A percentile compares a stretch with the other conserved stretches of the same genome.
These are phyloP conservation scores for Porcisia hertigi DNA, from an alignment of 208 protist species.

Conservation along the genomic window DNA sequence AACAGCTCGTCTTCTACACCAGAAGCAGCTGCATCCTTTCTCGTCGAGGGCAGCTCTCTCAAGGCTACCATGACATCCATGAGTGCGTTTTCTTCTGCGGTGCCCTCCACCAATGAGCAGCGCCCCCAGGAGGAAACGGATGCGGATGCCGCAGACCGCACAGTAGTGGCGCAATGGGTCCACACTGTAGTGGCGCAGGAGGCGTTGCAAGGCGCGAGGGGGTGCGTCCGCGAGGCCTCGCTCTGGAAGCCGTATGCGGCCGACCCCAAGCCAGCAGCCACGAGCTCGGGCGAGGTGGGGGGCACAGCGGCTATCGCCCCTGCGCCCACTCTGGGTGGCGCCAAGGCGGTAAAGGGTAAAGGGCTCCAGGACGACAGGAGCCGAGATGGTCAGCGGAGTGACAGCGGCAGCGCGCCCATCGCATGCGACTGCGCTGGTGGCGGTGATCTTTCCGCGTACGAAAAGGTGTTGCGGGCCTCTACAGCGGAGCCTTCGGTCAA, in stretches of 20 bases:
- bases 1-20: neutral
- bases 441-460: neutral
- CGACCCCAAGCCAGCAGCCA: neutral
- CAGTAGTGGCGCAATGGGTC: constrained; percentile 22
- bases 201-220: neutral
- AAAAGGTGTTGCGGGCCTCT: neutral
- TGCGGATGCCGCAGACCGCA: constrained; percentile 21
- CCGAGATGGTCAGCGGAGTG: neutral
- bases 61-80: constrained; percentile 1
- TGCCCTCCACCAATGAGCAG: constrained; percentile 7
- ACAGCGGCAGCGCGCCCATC: constrained; percentile 7
- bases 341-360: neutral
- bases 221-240: neutral
- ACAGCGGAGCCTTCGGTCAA: constrained; percentile 37
- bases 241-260: neutral
- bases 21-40: neutral
- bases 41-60: neutral
- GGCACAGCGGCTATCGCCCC: neutral
- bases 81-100: neutral
- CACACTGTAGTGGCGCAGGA: neutral
- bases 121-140: constrained; percentile 12
- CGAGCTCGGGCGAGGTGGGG: neutral
- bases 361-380: neutral
- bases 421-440: neutral
- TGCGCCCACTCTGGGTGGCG: neutral